phyloP scores from a whole-genome alignment of 2,329 filamentous ascomycete species.

The Diaporthe nobilis region DNA sequence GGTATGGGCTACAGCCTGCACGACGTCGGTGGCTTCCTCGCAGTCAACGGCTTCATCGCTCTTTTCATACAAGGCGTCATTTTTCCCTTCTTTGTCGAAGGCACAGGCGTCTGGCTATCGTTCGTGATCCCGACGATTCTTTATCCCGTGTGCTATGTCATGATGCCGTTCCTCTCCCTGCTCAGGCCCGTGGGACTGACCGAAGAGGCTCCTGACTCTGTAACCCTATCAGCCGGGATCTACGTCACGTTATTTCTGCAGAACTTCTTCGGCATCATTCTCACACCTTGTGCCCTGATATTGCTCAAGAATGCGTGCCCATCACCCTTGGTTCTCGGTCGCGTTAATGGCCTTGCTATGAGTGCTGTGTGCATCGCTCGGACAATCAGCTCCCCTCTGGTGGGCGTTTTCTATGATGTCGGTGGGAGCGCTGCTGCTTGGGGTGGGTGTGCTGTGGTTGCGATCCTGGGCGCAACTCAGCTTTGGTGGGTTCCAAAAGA shows the following conservation, averaged over 20 bases:
- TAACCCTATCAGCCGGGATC: conserved; percentile 70
- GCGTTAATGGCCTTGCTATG: conserved; percentile 80
- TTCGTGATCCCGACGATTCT: conserved; percentile 75
- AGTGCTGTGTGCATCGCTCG: conserved; percentile 79
- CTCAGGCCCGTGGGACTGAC: conserved; percentile 57
- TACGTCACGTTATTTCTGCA: conserved; percentile 76
- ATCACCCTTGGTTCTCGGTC: conserved; percentile 72
- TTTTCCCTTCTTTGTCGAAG: conserved; percentile 52
- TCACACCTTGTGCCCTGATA: conserved; percentile 78
- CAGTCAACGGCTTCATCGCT: conserved; percentile 77
- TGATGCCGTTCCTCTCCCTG: conserved; percentile 77
- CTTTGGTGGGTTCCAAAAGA: conserved; percentile 40
- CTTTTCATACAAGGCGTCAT: conserved; percentile 80
- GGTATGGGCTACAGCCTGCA: conserved; percentile 77
- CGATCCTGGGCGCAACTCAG: conserved; percentile 33
- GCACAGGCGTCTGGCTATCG: conserved; percentile 76
- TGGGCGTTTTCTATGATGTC: conserved; percentile 76
- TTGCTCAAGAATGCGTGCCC: conserved; percentile 81
- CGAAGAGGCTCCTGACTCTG: conserved; percentile 11
- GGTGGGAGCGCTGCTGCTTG: conserved; percentile 63
- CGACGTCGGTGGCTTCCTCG: conserved; percentile 77
- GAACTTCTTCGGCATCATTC: conserved; percentile 77
- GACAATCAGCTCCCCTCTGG: conserved; percentile 78
- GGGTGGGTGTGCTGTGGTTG: conserved; percentile 41
- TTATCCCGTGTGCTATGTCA: conserved; percentile 77